Conservation (phyloP, 371 early-diverging fungal species). For the Mucor velutinosus region DNA sequence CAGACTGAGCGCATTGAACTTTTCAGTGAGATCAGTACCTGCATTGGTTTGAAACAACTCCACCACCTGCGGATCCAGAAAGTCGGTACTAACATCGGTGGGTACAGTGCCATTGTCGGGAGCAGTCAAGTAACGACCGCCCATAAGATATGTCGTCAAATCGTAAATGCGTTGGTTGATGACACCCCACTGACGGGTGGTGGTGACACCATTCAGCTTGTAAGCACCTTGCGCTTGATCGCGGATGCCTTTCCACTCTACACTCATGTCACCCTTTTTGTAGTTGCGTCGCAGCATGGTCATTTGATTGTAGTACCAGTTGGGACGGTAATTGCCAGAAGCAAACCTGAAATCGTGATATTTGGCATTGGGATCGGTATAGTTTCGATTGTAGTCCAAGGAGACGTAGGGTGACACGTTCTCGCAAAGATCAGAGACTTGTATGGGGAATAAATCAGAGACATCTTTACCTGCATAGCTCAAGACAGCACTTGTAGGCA, state of each 20-base stretch:
- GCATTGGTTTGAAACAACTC: slow-evolving; percentile 64
- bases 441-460: slow-evolving; percentile 74
- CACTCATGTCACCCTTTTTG: slow-evolving; percentile 47
- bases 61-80: slow-evolving; percentile 59
- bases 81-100: slow-evolving; percentile 55
- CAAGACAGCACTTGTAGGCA: slow-evolving; percentile 52
- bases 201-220: slow-evolving; percentile 29
- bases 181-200: slow-evolving; percentile 56
- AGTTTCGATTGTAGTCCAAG: slow-evolving; percentile 38
- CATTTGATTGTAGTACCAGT: slow-evolving; percentile 56
- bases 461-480: slow-evolving; percentile 70
- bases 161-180: slow-evolving; percentile 65
- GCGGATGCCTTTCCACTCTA: slow-evolving; percentile 33
- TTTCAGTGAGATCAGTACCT: slow-evolving; percentile 69
- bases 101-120: slow-evolving; percentile 37
- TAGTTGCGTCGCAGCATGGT: slow-evolving; percentile 41
- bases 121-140: slow-evolving; percentile 40
- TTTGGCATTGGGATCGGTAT: slow-evolving; percentile 44
- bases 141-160: slow-evolving; percentile 59
- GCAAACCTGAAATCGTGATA: slow-evolving; percentile 54
- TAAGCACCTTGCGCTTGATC: slow-evolving; percentile 34
- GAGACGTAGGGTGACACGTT: slow-evolving; percentile 38
- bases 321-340: slow-evolving; percentile 34
- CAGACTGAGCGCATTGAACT: slow-evolving; percentile 56
- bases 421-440: slow-evolving; percentile 61